Base-by-base conservation (phyloP, 192 early-diverging fungal genomes). In the Lobosporangium transversale region DNA sequence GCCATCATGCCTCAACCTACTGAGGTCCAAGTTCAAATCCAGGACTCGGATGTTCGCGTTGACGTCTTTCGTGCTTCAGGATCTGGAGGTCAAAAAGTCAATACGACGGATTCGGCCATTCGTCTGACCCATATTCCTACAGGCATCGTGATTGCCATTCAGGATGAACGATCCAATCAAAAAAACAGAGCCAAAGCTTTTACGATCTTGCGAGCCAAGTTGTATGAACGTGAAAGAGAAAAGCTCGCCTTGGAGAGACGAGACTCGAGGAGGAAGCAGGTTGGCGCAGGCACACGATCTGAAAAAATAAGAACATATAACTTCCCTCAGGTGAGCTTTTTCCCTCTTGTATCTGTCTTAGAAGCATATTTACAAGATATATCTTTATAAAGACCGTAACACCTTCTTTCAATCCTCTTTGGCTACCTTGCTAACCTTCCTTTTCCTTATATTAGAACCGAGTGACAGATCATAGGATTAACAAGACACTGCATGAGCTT, bases 41-140 rank as follows among this genome's bases (percentile, higher is more conserved):
- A 81, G 4, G 90, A 91, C 20, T 67, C 78, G 0, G 91, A 93
- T 52, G 70, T 94, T 6, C 81, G 89, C 1, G 84, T 93, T 27
- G 93, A 94, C 56, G 84, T 88, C 30, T 93, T 87, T 62, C 81
- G 93, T 7, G 88, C 93, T 26, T 90, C 88, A 15, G 93, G 93
- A 14, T 86, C 89, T n/a, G 93, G 93, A n/a, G 93, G 93, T 17
- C 93, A 94, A 86, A 95, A 97, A 70, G 96, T 98, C 8, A 99
- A 97, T 55, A 98, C 91, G 3, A 97, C 97, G 0, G 95, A 98
- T 55, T 92, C 90, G 66, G 96, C 97, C 8, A 94, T 98, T 58
- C 87, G 96, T 6, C 86, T 99, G 29, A 96, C 93, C 9, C 97
- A 99, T 83, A 64, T 97, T 23, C 94, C 97, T 8, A 95, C 95